phyloP scores from a whole-genome alignment of 1,284 basidiomycete species.

The Malassezia brasiliensis region DNA sequence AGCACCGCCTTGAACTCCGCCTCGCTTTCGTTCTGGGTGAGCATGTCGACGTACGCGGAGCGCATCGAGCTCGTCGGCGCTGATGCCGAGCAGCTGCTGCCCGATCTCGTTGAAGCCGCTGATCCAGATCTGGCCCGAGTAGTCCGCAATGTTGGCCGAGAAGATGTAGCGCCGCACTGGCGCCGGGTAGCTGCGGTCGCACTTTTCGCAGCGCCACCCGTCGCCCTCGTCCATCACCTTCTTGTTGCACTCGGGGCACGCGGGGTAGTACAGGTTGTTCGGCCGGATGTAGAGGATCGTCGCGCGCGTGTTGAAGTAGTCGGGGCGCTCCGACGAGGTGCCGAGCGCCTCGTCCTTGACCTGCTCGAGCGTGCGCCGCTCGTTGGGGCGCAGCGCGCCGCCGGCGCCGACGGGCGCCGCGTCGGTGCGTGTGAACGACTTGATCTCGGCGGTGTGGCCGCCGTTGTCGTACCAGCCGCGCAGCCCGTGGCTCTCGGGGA shows the following conservation, averaged over 20 bases:
- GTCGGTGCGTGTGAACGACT: slow-evolving; percentile 50
- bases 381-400: slow-evolving; percentile 36
- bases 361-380: slow-evolving; percentile 62
- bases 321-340: slow-evolving; percentile 63
- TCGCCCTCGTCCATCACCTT: slow-evolving; percentile 67
- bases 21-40: slow-evolving; percentile 60
- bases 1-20: slow-evolving; percentile 59
- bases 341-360: slow-evolving; percentile 72
- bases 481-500: slow-evolving; percentile 70
- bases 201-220: slow-evolving; percentile 89
- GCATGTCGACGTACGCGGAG: slow-evolving; percentile 55
- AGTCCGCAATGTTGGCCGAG: slow-evolving; percentile 76
- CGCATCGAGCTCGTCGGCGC: slow-evolving; percentile 68
- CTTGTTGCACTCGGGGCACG: slow-evolving; percentile 83
- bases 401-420: slow-evolving; percentile 25
- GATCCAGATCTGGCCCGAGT: slow-evolving; percentile 80
- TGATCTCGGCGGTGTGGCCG: slow-evolving; percentile 30
- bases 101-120: slow-evolving; percentile 94
- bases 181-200: slow-evolving; percentile 61
- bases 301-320: slow-evolving; percentile 70
- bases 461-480: slow-evolving; percentile 68
- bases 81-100: slow-evolving; percentile 60
- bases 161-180: slow-evolving; percentile 90
- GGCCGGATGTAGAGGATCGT: slow-evolving; percentile 81
- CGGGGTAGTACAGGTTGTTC: slow-evolving; percentile 80